Evolutionary conservation across 306 rosid genomes (phyloP).

Genomic region (Prunus fruticosa): DNA sequence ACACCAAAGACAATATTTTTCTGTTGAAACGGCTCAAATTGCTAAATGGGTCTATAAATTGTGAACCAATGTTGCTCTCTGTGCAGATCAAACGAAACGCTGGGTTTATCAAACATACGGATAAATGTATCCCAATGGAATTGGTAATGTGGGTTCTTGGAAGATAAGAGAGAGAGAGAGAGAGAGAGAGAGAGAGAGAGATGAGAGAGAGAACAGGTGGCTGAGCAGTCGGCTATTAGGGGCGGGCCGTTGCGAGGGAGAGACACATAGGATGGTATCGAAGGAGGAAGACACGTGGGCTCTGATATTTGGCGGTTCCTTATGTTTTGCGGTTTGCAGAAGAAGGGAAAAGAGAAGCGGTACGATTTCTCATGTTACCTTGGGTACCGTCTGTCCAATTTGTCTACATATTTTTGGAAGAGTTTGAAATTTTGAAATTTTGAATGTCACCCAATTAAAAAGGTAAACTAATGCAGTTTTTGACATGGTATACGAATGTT

Average conservation of each 20-base stretch:
- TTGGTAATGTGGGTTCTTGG: constrained; percentile 15
- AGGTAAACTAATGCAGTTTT: neutral
- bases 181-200: neutral
- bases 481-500: too few species aligned
- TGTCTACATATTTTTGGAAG: neutral
- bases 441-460: neutral
- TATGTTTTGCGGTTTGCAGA: neutral
- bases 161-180: neutral
- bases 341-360: neutral
- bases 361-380: neutral
- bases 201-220: constrained; percentile 23
- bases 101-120: neutral
- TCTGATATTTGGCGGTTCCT: neutral
- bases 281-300: constrained; percentile 25
- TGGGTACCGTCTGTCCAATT: neutral
- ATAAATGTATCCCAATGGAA: constrained; percentile 19
- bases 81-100: constrained; percentile 9
- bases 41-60: constrained; percentile 4
- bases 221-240: constrained; percentile 26
- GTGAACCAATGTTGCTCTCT: neutral
- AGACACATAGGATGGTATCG: constrained; percentile 22
- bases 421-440: too few species aligned
- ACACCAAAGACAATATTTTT: neutral
- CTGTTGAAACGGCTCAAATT: constrained; percentile 1
- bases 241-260: constrained; percentile 11